Evolutionary conservation across 2,329 filamentous ascomycete species (phyloP).

Genomic region (Pseudogymnoascus sp.): DNA sequence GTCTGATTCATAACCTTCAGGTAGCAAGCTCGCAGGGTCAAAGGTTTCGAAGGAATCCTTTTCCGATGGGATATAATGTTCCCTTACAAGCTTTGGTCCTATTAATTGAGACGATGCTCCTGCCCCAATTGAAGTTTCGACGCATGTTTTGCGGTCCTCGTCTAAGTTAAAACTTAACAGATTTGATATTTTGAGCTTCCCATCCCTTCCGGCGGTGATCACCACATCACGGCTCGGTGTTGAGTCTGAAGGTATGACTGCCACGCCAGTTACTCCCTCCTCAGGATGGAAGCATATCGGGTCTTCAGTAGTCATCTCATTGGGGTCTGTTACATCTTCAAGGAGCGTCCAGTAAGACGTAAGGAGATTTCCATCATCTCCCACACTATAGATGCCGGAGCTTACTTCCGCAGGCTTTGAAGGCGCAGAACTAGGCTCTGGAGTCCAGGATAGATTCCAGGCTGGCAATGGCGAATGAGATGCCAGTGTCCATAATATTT

Average conservation of each 20-base stretch:
- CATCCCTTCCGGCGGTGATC: background rate
- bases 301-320: conserved; percentile 2
- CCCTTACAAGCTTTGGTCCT: background rate
- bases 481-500: background rate
- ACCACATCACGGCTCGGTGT: background rate
- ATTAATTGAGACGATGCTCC: background rate
- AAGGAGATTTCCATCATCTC: background rate
- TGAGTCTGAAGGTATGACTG: background rate
- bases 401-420: background rate
- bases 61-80: background rate
- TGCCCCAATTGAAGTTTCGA: background rate
- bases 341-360: background rate
- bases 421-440: background rate
- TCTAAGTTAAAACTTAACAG: background rate
- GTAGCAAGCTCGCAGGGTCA: background rate
- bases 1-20: background rate
- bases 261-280: background rate
- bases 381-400: background rate
- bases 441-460: conserved; percentile 1
- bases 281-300: background rate
- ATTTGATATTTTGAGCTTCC: background rate
- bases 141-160: background rate
- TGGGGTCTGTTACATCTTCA: background rate
- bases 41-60: background rate
- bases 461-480: background rate